These are phyloP conservation scores for Agarophyton chilense DNA, from an alignment of 23 red algal species.

Conservation along the genomic window DNA sequence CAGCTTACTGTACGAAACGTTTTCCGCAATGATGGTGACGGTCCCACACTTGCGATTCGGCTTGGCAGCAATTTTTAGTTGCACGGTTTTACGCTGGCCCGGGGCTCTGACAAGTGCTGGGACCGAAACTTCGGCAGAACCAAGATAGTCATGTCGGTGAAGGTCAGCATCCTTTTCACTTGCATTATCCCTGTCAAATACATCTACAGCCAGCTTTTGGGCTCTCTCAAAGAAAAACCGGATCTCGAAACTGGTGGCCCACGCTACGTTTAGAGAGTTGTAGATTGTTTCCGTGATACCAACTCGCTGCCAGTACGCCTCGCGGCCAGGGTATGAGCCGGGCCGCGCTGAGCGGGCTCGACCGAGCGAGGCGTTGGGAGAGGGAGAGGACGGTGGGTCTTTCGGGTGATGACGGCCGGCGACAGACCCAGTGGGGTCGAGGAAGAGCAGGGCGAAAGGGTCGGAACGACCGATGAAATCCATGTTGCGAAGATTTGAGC, in stretches of 20 bases:
- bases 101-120: constrained; percentile 53
- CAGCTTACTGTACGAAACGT: constrained; percentile 63
- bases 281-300: constrained; percentile 64
- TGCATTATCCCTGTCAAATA: constrained; percentile 67
- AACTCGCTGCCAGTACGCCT: constrained; percentile 41
- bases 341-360: not conserved
- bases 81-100: constrained; percentile 33
- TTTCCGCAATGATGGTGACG: constrained; percentile 53
- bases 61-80: not conserved
- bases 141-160: constrained; percentile 58
- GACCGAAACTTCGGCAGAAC: constrained; percentile 31
- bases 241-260: constrained; percentile 68
- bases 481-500: constrained; percentile 66
- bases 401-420: not conserved
- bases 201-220: constrained; percentile 66
- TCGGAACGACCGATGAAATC: constrained; percentile 64
- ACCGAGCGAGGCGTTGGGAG: not conserved
- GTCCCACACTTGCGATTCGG: constrained; percentile 32
- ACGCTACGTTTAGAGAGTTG: constrained; percentile 52
- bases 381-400: not conserved
- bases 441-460: constrained; percentile 69
- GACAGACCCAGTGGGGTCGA: constrained; percentile 33
- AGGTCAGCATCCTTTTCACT: constrained; percentile 56
- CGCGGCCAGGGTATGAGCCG: constrained; percentile 16
- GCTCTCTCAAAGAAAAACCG: constrained; percentile 74